A percentile compares a stretch with the other conserved stretches of the same genome.
Evolutionary conservation across 73 alveolate genomes (phyloP).

Genomic region (Stentor coeruleus): DNA sequence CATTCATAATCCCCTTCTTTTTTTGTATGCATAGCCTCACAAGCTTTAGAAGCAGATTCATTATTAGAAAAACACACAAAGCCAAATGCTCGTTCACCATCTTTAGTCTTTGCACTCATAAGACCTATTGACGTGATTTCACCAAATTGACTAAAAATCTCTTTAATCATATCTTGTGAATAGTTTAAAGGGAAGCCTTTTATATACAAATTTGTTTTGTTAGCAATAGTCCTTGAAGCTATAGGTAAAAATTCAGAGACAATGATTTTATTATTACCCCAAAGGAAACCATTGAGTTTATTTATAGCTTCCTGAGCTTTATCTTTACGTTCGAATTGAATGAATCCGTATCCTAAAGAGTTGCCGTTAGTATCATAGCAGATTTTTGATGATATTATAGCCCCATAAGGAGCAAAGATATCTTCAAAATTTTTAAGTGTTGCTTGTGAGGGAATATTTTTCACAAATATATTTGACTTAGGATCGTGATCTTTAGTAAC

Average conservation of each 20-base stretch:
- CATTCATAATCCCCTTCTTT: neutral
- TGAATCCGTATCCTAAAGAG: conserved; percentile 11
- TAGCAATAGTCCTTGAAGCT: neutral
- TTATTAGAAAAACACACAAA: neutral
- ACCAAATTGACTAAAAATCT: neutral
- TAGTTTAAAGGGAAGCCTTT: conserved; percentile 5
- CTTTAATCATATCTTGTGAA: neutral
- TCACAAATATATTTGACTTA: neutral
- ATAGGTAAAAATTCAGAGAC: neutral
- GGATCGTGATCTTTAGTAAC: neutral
- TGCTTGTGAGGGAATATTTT: neutral
- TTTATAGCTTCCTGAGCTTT: neutral
- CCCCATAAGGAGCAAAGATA: neutral
- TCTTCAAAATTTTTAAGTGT: neutral
- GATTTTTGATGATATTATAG: neutral
- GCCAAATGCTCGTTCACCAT: neutral
- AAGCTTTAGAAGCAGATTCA: neutral
- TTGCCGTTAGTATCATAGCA: neutral
- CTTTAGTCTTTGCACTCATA: neutral
- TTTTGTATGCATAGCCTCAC: neutral
- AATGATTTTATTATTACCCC: neutral
- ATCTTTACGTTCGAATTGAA: neutral
- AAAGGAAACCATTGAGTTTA: neutral
- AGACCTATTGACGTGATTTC: neutral
- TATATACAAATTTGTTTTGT: neutral